These are phyloP conservation scores for Botrytis elliptica DNA, from an alignment of 2,329 filamentous ascomycete species.

Conservation along the genomic window DNA sequence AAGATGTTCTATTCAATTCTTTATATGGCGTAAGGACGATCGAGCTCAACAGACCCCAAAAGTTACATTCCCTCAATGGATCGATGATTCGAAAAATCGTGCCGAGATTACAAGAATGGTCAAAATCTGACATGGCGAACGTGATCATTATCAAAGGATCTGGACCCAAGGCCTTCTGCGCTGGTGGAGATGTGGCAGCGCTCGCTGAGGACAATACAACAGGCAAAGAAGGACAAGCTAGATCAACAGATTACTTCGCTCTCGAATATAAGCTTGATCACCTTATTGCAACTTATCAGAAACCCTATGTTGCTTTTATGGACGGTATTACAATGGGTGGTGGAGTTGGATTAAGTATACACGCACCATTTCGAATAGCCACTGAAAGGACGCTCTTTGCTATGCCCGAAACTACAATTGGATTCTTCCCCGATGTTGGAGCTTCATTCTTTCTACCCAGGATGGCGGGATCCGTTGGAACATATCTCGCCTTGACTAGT, in stretches of 20 bases:
- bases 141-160: constrained; percentile 89
- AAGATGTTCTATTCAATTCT: constrained; percentile 91
- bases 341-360: constrained; percentile 88
- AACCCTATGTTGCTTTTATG: constrained; percentile 94
- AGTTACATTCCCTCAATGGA: constrained; percentile 87
- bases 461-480: constrained; percentile 82
- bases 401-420: constrained; percentile 98
- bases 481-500: constrained; percentile 90
- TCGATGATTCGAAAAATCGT: constrained; percentile 97
- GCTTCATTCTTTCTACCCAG: constrained; percentile 93
- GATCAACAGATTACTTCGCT: constrained; percentile 81
- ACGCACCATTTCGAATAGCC: constrained; percentile 93
- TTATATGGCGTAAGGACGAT: constrained; percentile 87
- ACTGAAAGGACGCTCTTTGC: constrained; percentile 95
- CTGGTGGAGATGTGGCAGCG: constrained; percentile 83
- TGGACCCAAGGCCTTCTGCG: constrained; percentile 82
- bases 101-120: constrained; percentile 87
- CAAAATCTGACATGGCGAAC: constrained; percentile 91
- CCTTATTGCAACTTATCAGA: constrained; percentile 86
- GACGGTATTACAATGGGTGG: constrained; percentile 99
- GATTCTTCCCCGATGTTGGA: constrained; percentile 97
- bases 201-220: constrained; percentile 72
- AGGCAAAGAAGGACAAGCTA: constrained; percentile 66
- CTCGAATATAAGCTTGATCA: constrained; percentile 97
- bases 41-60: constrained; percentile 88